Percentiles rank a stretch among this genome's conserved stretches.
Conservation (phyloP, 176 grass and related monocot species). For the Coix lacrymajobi region DNA sequence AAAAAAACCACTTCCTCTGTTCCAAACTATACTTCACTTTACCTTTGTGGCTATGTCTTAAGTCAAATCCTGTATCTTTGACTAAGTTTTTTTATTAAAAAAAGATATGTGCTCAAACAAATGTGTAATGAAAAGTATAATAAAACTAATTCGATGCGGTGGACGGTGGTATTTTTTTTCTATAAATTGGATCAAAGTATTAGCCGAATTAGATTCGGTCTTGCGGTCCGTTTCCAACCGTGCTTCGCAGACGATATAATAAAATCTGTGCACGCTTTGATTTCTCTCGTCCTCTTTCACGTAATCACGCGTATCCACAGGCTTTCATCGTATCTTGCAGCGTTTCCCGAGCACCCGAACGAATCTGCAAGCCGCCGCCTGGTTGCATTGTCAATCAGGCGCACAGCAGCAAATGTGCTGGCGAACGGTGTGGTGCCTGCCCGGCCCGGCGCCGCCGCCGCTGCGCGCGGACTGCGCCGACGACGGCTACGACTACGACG, state of each 20-base stretch:
- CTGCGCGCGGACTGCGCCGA: slow-evolving; percentile 7
- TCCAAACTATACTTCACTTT: too few relatives aligned
- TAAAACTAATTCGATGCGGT: too few relatives aligned
- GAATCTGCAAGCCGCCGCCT: neutral
- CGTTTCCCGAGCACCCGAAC: too few relatives aligned
- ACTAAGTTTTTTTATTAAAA: too few relatives aligned
- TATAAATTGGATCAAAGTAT: too few relatives aligned
- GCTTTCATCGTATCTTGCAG: neutral
- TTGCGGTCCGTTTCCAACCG: neutral
- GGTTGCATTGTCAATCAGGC: neutral
- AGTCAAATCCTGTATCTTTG: too few relatives aligned
- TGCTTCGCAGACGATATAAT: neutral
- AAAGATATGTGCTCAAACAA: too few relatives aligned
- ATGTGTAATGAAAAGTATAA: too few relatives aligned
- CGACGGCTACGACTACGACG: neutral
- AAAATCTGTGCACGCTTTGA: neutral
- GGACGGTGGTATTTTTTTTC: too few relatives aligned
- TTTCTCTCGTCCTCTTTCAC: neutral
- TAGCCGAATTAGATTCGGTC: neutral
- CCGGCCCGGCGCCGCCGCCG: neutral
- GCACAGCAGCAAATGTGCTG: neutral
- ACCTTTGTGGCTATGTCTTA: too few relatives aligned
- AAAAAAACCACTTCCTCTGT: too few relatives aligned
- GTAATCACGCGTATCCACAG: neutral
- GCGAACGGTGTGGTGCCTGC: neutral